Evolutionary conservation across 768 basidiomycete genomes (phyloP), one percentile per base, ranked within the genome.

Genomic region (Phanerodontia chrysosporium): DNA sequence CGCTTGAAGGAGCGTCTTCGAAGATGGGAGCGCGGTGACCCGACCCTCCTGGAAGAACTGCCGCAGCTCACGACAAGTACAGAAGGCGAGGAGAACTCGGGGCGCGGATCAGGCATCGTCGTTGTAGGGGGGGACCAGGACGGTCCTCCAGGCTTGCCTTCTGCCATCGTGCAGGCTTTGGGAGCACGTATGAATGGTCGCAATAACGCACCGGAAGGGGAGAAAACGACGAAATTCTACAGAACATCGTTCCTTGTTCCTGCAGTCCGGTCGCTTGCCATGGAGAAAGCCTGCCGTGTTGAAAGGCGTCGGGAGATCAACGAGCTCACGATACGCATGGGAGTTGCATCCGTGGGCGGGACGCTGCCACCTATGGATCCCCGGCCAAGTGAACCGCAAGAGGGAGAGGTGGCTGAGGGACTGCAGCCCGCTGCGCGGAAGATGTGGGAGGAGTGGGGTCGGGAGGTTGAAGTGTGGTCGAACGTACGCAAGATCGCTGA

Each of bases 321-420:
- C 68, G 86, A 90, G 65, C 73, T 94, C 46, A 85, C 83, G 0
- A 87, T 91, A 79, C 83, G 89, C n/a, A 90, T 92, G 84, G 92
- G 83, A 5, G 78, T 92, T 36, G 89, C 87, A 32, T 81, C 82
- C 0, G 79, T 91, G 7, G 92, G 92, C 10, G 92, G 92, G 12
- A 65, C 75, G 7, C 67, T 92, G 6, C 84, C 83, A 46, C 63
- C 69, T 27, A 68, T 72, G 30, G 67, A 73, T 58, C n/a, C 57
- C 52, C 32, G 25, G 22, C 44, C 62, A 35, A 58, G 54, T 21
- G 63, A 65, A 12, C 36, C 60, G 25, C 58, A 49, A 39, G 67
- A 67, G 28, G 49, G 63, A 2, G 65, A 67, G 53, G 65, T 64
- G 24, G 62, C 59, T 29, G 45, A 60, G 1, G 67, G 65, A 49